Base-by-base conservation (phyloP, 1,139 yeast genomes). In the Suhomyces wounanorum region DNA sequence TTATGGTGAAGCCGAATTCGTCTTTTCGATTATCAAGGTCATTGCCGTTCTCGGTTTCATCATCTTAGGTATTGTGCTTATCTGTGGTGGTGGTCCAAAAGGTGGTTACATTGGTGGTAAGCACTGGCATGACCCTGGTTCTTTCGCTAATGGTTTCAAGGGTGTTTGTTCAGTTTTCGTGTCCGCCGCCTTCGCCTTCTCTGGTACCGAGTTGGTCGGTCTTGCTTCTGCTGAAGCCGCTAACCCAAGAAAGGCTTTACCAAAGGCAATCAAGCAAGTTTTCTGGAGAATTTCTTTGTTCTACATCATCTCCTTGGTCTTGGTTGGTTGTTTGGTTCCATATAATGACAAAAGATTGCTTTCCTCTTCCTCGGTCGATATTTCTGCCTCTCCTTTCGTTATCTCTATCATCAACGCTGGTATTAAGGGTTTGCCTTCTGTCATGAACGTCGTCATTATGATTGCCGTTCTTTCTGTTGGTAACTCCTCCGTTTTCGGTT, bases 401-500 rank as follows among this genome's bases (percentile, higher is more conserved):
- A 72, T 78, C 58, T 92, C 94, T 33, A 78, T 87, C 54, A 71
- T 71, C 45, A 68, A 75, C 55, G 85, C 84, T 44, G 82, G 86
- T 45, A 77, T 85, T 57, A 66, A 65, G 48, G 89, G 83, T 38
- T 70, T 87, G 36, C 88, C 92, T 18, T 82, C 86, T 43, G 82
- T 87, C 49, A 81, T 87, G 77, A 87, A 87, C 61, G 89, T 81
- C 4, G 90, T 87, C 33, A 84, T 87, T 57, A 70, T 87, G 67
- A 68, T 86, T 48, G 85, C 92, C 11, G 87, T 87, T 40, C 68
- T 75, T 45, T 76, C 81, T n/a, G 80, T 77, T 51, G 81, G 79
- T 47, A 62, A 66, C 2, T 62, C 68, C 0, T 61, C 65, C 8
- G 69, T 65, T 6, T 65, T 62, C 46, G 69, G 67, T 11, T 60